Evolutionary conservation across 2,329 filamentous ascomycete species (phyloP).

Genomic region (Sordariomycetes sp.): DNA sequence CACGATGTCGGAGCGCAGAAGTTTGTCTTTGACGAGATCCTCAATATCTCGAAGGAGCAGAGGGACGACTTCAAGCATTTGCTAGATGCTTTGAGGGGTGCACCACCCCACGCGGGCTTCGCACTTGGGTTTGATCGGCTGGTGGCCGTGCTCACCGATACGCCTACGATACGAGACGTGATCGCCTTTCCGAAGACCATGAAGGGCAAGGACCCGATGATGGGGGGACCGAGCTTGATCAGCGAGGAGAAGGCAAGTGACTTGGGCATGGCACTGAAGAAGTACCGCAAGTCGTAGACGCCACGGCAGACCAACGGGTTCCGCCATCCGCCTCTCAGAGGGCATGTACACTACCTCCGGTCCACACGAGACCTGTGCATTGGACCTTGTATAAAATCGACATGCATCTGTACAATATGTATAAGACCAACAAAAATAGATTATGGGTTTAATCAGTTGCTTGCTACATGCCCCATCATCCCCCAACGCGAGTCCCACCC

Average conservation of each 20-base stretch:
- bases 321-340: too few relatives aligned
- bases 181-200: constrained; percentile 96
- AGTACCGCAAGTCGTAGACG: too few relatives aligned
- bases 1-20: constrained; percentile 77
- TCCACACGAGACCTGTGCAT: too few relatives aligned
- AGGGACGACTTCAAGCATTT: constrained; percentile 80
- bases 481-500: too few relatives aligned
- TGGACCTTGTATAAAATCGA: too few relatives aligned
- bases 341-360: too few relatives aligned
- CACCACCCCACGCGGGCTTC: constrained; percentile 90
- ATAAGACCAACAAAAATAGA: too few relatives aligned
- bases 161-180: constrained; percentile 76
- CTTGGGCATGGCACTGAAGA: too few relatives aligned
- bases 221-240: constrained; percentile 65
- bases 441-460: too few relatives aligned
- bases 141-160: constrained; percentile 68
- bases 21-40: constrained; percentile 72
- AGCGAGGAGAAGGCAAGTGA: constrained; percentile 49
- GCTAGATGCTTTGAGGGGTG: constrained; percentile 74
- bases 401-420: too few relatives aligned
- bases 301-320: too few relatives aligned
- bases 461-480: too few relatives aligned
- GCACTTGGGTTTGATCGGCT: constrained; percentile 88
- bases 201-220: constrained; percentile 77
- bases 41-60: constrained; percentile 65